Evolutionary conservation across 2,329 filamentous ascomycete genomes (phyloP), one percentile per base, ranked within the genome.

Genomic region (Sclerotinia trifoliorum): DNA sequence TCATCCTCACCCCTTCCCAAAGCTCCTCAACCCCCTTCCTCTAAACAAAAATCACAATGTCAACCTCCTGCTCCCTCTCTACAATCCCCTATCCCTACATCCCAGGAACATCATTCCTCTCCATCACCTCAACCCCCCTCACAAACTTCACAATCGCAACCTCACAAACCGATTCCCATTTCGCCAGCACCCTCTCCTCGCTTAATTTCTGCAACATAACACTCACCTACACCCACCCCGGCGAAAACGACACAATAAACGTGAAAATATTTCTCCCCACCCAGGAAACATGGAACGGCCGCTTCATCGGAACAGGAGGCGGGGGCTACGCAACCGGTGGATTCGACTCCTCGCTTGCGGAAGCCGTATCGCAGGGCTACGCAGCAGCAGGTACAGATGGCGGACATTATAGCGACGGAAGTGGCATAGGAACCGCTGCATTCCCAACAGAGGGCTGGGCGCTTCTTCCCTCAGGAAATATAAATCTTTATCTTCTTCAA

Each of bases 261-360:
- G 70, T 78, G 1, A 70, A 75, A 21, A 69, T 74, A 0, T 76
- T 72, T 70, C 69, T 78, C 0, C 76, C 76, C 2, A 26, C 44
- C 0, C 39, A 55, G 1, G 61, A 56, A 2, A n/a, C 26, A 3
- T 67, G 67, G 67, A 69, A 69, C 19, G 44, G 46, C 2, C 54
- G 67, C 49, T 69, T 69, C 5, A 17, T 67, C 21, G 67, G 35
- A 10, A 67, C 55, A 11, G 67, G 67, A 2, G 64, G 67, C 2
- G 3, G 44, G 6, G 64, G 26, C 49, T 62, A 21, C 10, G n/a
- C 48, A 5, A 49, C 49, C 1, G 64, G 64, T 1, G 11, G 3
- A 1, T 35, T 56, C 1, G 54, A 69, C 1, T 2, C 35, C 7
- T n/a, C 17, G 2, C 19, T 68, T 3, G 35, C 5, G 1, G 3